Evolutionary conservation across 129 eudicot genomes (phyloP), one percentile per base, ranked within the genome.

Genomic region (Heracleum sosnowskyi): DNA sequence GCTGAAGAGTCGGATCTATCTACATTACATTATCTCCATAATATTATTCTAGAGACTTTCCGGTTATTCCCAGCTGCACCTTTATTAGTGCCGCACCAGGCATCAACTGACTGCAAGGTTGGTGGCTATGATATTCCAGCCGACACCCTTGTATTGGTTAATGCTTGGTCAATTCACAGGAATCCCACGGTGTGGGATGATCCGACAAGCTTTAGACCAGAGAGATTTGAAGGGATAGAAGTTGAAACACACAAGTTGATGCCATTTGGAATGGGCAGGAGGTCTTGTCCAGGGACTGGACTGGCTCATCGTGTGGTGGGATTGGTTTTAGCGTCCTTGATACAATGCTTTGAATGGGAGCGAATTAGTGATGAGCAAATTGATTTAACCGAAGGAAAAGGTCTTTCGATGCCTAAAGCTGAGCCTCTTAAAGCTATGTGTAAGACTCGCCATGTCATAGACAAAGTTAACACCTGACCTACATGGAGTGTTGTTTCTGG

Each of bases 261-360:
- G 83, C 91, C 89, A 7, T 88, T 88, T 76, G 91, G 91, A 10
- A 78, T 73, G 77, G 91, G 91, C 9, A 81, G 91, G 40, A 86
- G 89, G 63, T 64, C 82, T 35, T 87, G 88, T 55, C 91, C 89
- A 0, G 91, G 89, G 41, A 18, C 17, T 17, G 79, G 81, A 1
- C 18, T 87, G 22, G 91, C 80, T 41, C 80, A 77, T 15, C 49
- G 82, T 18, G 29, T 77, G 1, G 81, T 87, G n/a, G n/a, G n/a
- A n/a, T n/a, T n/a, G n/a, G n/a, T n/a, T n/a, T n/a, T n/a, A n/a
- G n/a, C n/a, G n/a, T 69, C 84, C 1, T 47, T 87, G 79, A 78
- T 85, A 35, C 91, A 85, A 39, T 87, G 87, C 73, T 87, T 87
- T 66, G 87, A 87, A 29, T 87, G 89, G 91, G 76, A 80, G 51